Base-by-base conservation (phyloP, 2,329 filamentous ascomycete species). In the Fusarium sp. region DNA sequence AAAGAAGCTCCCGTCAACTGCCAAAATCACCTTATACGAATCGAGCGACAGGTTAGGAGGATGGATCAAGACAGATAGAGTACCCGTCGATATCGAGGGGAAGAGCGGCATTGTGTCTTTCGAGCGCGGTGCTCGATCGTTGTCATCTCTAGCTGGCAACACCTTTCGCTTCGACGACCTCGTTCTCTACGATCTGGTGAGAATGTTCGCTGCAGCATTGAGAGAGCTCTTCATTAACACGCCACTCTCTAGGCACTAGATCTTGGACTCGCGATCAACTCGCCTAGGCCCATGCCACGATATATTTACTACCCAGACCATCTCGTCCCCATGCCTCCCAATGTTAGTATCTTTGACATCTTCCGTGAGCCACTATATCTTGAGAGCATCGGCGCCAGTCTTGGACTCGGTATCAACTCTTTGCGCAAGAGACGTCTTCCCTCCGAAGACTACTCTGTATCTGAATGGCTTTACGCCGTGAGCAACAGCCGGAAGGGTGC, bases 281-380 rank as follows among this genome's bases (percentile, higher is more conserved):
- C 87, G 82, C 86, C 56, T 85, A 86, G 57, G 84, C 77, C 75
- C 44, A 69, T 73, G 53, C 74, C 78, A 17, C 92, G 94, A 68
- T 98, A 91, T 80, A 85, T 98, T 65, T 98, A 96, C 86, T 97
- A 97, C 77, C 93, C 93, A 4, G 92, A 97, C 78, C 93, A 91
- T 76, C 87, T 83, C 37, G 79, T 83, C 32, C 58, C 73, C 40
- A 69, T 80, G 30, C 81, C 81, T 3, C 80, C 81, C 5, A 60
- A 72, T 26, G 62, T 72, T 35, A 67, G 65, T 58, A 35, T 81
- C 46, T 52, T 74, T 44, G 64, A 76, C 23, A 72, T 77, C 56
- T 53, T 80, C 26, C 67, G 73, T 49, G 78, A 82, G 64, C 77
- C 78, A 20, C 75, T 82, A 67, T 80, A 80, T 64, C 75, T 75